Conservation (phyloP, 495 filamentous ascomycete species). For the Hypoxylon cercidicola region DNA sequence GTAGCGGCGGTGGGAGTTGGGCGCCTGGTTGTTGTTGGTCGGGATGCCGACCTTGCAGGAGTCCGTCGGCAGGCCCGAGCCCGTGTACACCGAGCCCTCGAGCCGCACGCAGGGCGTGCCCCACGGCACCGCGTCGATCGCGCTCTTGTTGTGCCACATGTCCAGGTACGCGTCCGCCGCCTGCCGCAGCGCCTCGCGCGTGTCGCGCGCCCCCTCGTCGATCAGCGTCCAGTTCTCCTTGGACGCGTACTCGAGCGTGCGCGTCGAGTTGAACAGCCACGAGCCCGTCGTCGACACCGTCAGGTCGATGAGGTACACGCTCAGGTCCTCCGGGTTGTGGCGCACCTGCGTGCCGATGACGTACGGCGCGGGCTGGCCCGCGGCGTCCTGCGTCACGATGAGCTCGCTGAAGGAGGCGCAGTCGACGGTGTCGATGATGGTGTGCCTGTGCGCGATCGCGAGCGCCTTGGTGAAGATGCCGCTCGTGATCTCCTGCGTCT, state of each 20-base stretch:
- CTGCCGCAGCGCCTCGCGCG: constrained; percentile 43
- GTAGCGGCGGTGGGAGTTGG: constrained; percentile 52
- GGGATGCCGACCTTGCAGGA: constrained; percentile 54
- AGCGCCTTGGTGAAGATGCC: constrained; percentile 36
- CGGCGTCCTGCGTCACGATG: constrained; percentile 44
- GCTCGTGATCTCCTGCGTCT: constrained; percentile 40
- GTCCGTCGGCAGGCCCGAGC: constrained; percentile 47
- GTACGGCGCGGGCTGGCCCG: constrained; percentile 45
- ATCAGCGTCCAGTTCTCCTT: constrained; percentile 53
- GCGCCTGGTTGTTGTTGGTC: constrained; percentile 51
- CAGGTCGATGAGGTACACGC: constrained; percentile 49
- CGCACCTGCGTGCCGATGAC: constrained; percentile 58
- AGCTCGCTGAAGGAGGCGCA: constrained; percentile 55
- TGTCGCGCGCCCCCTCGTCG: constrained; percentile 42
- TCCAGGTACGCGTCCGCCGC: constrained; percentile 56
- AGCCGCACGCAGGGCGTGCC: constrained; percentile 52
- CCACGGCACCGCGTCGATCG: constrained; percentile 51
- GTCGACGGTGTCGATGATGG: constrained; percentile 35
- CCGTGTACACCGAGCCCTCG: constrained; percentile 54
- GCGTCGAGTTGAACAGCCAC: constrained; percentile 55
- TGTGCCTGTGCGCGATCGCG: constrained; percentile 31
- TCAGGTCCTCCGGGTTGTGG: constrained; percentile 42
- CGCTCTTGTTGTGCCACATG: constrained; percentile 52
- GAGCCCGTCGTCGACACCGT: constrained; percentile 52
- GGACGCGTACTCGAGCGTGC: constrained; percentile 49